phyloP scores from a whole-genome alignment of 306 rosid genomes.

The Amphicarpaea edgeworthii region DNA sequence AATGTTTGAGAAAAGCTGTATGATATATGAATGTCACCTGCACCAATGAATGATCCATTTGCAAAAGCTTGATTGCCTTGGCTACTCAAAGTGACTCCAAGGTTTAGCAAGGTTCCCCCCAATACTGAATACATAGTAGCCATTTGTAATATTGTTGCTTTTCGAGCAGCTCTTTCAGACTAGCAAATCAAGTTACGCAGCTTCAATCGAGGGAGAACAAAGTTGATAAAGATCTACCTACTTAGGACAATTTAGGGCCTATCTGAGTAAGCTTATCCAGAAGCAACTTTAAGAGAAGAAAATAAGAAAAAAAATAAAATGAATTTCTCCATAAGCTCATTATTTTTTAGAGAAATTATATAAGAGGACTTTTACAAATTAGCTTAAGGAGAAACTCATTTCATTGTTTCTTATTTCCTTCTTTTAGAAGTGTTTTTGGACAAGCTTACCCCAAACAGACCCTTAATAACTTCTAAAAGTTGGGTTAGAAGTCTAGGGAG shows the following conservation, averaged over 20 bases:
- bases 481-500: background rate
- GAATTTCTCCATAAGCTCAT: too few relatives aligned
- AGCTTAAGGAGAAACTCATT: too few relatives aligned
- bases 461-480: background rate
- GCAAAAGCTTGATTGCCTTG: conserved; percentile 79
- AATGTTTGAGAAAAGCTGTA: conserved; percentile 6
- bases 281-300: too few relatives aligned
- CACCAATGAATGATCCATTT: conserved; percentile 85
- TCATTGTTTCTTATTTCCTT: too few relatives aligned
- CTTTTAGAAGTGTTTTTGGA: too few relatives aligned
- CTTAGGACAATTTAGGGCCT: background rate
- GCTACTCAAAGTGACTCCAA: conserved; percentile 75
- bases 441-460: too few relatives aligned
- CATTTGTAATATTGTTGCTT: conserved; percentile 87
- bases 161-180: conserved; percentile 95
- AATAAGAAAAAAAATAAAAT: too few relatives aligned
- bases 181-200: conserved; percentile 42
- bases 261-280: too few relatives aligned
- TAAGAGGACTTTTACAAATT: too few relatives aligned
- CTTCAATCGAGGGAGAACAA: conserved; percentile 13
- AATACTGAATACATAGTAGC: conserved; percentile 80
- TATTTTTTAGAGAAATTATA: too few relatives aligned
- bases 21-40: conserved; percentile 61
- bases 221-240: background rate
- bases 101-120: conserved; percentile 85